Base-by-base conservation (phyloP, 805 yeast species). In the Saccharomycopsis sp. region DNA sequence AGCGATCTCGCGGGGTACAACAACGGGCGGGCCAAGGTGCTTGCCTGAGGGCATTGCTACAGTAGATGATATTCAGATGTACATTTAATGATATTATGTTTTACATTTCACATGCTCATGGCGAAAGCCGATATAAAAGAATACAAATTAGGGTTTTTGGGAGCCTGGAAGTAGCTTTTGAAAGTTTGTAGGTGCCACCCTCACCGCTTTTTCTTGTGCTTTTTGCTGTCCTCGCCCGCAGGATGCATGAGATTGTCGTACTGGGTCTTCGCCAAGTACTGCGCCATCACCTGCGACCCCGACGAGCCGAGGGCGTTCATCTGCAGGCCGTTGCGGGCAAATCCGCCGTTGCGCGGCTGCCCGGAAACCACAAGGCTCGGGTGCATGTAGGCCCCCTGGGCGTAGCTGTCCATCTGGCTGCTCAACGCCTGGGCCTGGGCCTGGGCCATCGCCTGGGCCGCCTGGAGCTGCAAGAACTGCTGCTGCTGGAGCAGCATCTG, bases 241-340 rank as follows among this genome's bases (percentile, higher is more conserved):
- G 48, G 48, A 44, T 44, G 48, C 59, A 81, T 68, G 65, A 80
- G 69, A 51, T 77, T 77, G 9, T 85, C 85, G 60, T 82, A 85
- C 64, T 84, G 88, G 3, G 85, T 74, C 67, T 83, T 87, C n/a
- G 89, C 87, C 63, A 86, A 73, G 66, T 85, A 86, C 66, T 85
- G 90, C 0, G 89, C 85, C 89, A 86, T 84, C 12, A 86, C 89
- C 64, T 83, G 87, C 0, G 88, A 82, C 2, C 91, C 90, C 4
- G 85, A 76, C 9, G 75, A 70, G 5, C 40, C 56, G 59, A 20
- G 46, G 55, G 52, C 48, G 51, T 41, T 60, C 60, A 34, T 20
- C 57, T 18, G 24, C 44, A 54, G 37, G 44, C 20, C 56, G n/a
- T n/a, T n/a, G n/a, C n/a, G n/a, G n/a, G n/a, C n/a, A n/a, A n/a